phyloP scores from a whole-genome alignment of 2,329 filamentous ascomycete species.

The Calonectria henricotiae region DNA sequence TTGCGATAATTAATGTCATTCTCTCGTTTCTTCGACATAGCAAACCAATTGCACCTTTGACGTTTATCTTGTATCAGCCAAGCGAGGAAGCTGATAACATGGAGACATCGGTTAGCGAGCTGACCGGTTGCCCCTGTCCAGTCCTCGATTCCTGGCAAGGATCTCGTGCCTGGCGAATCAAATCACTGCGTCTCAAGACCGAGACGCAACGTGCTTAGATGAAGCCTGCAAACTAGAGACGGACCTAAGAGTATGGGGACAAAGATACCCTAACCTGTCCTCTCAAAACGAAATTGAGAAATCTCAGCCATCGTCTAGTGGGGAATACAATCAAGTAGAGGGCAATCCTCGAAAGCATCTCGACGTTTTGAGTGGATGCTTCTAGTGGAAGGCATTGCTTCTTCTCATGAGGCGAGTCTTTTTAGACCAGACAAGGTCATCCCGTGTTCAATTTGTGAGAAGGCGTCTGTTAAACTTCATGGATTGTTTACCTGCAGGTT shows the following conservation, averaged over 20 bases:
- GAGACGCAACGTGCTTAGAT: neutral
- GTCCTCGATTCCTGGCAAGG: conserved; percentile 15
- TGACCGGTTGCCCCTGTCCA: conserved; percentile 15
- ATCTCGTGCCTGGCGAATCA: conserved; percentile 7
- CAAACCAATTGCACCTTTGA: conserved; percentile 4
- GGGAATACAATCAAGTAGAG: too few relatives aligned
- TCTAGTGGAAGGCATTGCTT: conserved; percentile 10
- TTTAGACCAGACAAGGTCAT: conserved; percentile 3
- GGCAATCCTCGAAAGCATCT: neutral
- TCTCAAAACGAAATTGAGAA: too few relatives aligned
- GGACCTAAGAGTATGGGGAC: conserved; percentile 16
- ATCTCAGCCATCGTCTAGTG: neutral
- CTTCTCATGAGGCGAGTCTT: conserved; percentile 25
- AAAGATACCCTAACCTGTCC: neutral
- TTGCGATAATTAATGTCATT: conserved; percentile 20
- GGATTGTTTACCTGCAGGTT: conserved; percentile 11
- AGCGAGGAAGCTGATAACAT: neutral
- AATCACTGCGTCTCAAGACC: neutral
- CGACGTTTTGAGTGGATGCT: conserved; percentile 9
- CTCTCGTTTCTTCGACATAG: conserved; percentile 15
- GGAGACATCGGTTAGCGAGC: conserved; percentile 13
- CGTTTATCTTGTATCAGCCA: conserved; percentile 12
- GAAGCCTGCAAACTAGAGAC: conserved; percentile 19
- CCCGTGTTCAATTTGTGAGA: conserved; percentile 14
- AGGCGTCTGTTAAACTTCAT: conserved; percentile 12